phyloP scores from a whole-genome alignment of 371 early-diverging fungal genomes.

The Mortierella sp. region DNA sequence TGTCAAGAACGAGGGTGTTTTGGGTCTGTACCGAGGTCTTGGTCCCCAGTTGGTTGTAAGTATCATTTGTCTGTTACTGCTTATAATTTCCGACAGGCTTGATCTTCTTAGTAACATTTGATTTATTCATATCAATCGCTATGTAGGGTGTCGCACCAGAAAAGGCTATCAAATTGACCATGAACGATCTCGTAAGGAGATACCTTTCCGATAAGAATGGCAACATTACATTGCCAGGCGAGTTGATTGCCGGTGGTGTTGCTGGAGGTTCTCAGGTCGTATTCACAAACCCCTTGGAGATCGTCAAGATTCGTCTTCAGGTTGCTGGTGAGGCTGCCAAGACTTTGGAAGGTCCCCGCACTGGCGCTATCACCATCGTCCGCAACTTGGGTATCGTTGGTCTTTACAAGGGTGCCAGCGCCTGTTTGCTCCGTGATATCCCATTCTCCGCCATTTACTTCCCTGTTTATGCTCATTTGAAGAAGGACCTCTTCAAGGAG shows the following conservation, averaged over 20 bases:
- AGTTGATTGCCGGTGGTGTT: slow-evolving; percentile 89
- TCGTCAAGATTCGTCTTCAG: slow-evolving; percentile 98
- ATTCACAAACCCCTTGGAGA: slow-evolving; percentile 93
- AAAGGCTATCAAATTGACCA: slow-evolving; percentile 98
- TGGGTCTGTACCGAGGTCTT: slow-evolving; percentile 95
- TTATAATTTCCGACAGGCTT: background rate
- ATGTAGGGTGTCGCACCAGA: slow-evolving; percentile 81
- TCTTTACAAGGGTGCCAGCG: slow-evolving; percentile 95
- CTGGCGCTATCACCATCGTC: slow-evolving; percentile 90
- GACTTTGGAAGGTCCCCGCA: slow-evolving; percentile 68
- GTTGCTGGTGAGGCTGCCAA: slow-evolving; percentile 87
- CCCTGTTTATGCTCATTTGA: slow-evolving; percentile 95
- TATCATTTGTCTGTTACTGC: background rate
- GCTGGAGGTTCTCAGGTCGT: slow-evolving; percentile 96
- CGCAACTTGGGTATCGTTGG: slow-evolving; percentile 93
- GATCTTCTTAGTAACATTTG: background rate
- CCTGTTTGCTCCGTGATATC: slow-evolving; percentile 95
- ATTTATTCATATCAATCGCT: background rate
- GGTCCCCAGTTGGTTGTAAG: slow-evolving; percentile 93
- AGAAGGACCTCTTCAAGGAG: slow-evolving; percentile 83
- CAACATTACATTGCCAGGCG: slow-evolving; percentile 73
- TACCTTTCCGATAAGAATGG: slow-evolving; percentile 77
- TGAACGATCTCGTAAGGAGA: slow-evolving; percentile 92
- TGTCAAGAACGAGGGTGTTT: slow-evolving; percentile 90
- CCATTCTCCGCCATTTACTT: slow-evolving; percentile 99